These are phyloP conservation scores for Kodamaea leandrae DNA, from an alignment of 805 yeast genomes.

Conservation along the genomic window DNA sequence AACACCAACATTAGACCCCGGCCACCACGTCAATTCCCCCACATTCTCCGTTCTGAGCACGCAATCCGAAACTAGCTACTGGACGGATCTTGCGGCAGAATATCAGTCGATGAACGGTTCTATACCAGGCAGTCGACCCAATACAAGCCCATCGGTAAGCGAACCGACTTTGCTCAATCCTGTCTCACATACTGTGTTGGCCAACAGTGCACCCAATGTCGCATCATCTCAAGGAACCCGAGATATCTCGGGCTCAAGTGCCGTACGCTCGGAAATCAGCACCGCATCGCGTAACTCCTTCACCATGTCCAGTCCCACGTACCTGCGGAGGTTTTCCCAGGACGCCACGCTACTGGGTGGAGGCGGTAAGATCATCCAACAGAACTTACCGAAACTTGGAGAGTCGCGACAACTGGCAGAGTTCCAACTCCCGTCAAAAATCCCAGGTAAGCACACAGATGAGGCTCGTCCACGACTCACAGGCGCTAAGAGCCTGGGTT, in stretches of 20 bases:
- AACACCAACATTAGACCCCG: constrained; percentile 53
- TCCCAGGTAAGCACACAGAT: constrained; percentile 8
- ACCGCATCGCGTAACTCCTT: background rate
- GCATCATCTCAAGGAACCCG: constrained; percentile 3
- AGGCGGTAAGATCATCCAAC: constrained; percentile 37
- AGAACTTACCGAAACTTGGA: constrained; percentile 20
- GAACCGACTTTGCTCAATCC: constrained; percentile 4
- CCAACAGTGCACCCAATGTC: constrained; percentile 3
- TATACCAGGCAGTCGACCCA: background rate
- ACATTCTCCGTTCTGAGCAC: constrained; percentile 23
- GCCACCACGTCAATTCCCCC: constrained; percentile 32
- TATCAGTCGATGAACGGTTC: constrained; percentile 5
- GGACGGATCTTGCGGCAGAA: constrained; percentile 11
- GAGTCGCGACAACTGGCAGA: constrained; percentile 15
- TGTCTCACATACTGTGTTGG: background rate
- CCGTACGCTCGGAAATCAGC: background rate
- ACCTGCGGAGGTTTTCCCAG: background rate
- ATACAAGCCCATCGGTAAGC: constrained; percentile 3
- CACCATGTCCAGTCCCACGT: constrained; percentile 1
- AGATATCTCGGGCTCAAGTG: too few species aligned
- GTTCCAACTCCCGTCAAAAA: constrained; percentile 13
- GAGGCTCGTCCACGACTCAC: constrained; percentile 25
- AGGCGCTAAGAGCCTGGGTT: constrained; percentile 20
- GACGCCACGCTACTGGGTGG: constrained; percentile 1
- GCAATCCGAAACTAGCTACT: constrained; percentile 13